Evolutionary conservation across 2,329 filamentous ascomycete genomes (phyloP), one percentile per base, ranked within the genome.

Genomic region (Polychaeton citri): DNA sequence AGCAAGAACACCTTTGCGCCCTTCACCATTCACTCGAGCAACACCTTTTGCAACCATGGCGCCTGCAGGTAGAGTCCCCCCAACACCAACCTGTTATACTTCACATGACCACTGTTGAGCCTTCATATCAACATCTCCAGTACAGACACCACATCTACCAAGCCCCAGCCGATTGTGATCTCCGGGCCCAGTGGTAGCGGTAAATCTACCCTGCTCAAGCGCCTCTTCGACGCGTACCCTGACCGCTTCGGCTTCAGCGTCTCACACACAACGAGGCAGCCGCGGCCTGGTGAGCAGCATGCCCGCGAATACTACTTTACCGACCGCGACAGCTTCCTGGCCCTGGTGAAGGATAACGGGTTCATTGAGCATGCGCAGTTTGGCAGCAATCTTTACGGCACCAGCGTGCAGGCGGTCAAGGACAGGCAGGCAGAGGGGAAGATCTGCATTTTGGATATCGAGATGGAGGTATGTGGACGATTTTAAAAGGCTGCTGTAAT

Each of bases 331-430:
- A 67, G 69, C 3, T 93, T 93, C 54, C 63, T 76, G 52, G 64
- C 69, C 30, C 69, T 90, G 41, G 74, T 85, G 37, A 66, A 60
- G n/a, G 59, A 73, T 39, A 68, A 74, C 38, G 81, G 77, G 8
- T 94, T 95, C 60, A 79, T 94, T 43, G 87, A 95, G 68, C 75
- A 81, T 64, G 87, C 87, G 37, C 66, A 80, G 57, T 95, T 94
- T 58, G 78, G 85, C 28, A 78, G 76, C 37, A 94, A 95, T 63
- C 66, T 75, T 53, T 95, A 95, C 62, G 87, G 87, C 38, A 94
- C 86, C 4, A 83, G 76, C 55, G 77, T 84, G 53, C 68, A 71
- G 59, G 84, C 84, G 19, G 84, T 94, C 43, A 72, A 79, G 58
- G 75, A 83, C 51, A 77, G 87, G 57, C 72, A 72, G 2, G 71